Evolutionary conservation across 148 eudicot species (phyloP).

Genomic region (Rhododendron kiyosumense): DNA sequence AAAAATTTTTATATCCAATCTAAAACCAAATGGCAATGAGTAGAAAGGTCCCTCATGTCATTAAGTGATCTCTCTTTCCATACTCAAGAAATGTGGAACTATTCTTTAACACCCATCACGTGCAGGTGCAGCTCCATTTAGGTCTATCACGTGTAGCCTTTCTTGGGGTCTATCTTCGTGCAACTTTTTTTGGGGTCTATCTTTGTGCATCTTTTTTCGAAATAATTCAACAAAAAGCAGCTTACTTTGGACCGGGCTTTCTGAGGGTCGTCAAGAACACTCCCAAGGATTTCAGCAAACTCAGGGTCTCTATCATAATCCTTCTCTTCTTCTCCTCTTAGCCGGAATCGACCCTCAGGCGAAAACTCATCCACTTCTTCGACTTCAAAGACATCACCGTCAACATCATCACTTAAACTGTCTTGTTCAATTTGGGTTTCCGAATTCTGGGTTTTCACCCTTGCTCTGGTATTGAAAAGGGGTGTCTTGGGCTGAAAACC

Average conservation of each 20-base stretch:
- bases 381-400: conserved; percentile 19
- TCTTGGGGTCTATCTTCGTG: not conserved
- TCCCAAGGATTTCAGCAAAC: conserved; percentile 84
- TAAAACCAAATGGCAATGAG: not conserved
- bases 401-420: conserved; percentile 8
- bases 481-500: conserved; percentile 5
- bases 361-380: conserved; percentile 40
- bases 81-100: not conserved
- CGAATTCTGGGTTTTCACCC: conserved; percentile 17
- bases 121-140: not conserved
- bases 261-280: conserved; percentile 70
- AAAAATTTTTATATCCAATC: not conserved
- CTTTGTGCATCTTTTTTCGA: not conserved
- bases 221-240: not conserved
- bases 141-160: not conserved
- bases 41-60: not conserved
- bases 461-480: conserved; percentile 7
- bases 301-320: conserved; percentile 91
- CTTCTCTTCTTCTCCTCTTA: conserved; percentile 36
- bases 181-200: not conserved
- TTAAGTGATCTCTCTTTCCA: not conserved
- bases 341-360: conserved; percentile 35
- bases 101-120: not conserved
- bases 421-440: conserved; percentile 17
- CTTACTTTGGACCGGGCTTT: conserved; percentile 73